Evolutionary conservation across 805 yeast genomes (phyloP), one percentile per base, ranked within the genome.

Genomic region (Kuraishia hungarica): DNA sequence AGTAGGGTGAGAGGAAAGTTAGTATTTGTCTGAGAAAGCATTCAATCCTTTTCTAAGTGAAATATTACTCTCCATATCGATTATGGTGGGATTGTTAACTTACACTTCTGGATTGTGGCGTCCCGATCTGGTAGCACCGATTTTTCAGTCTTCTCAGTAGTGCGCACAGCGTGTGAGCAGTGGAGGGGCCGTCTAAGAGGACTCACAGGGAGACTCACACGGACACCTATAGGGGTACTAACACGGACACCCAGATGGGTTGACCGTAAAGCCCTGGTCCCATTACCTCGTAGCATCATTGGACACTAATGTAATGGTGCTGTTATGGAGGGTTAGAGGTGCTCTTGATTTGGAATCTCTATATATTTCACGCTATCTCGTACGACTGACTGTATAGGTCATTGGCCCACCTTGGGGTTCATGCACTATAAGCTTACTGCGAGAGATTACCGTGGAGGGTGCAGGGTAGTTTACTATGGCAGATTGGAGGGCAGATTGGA

Each of bases 51-150:
- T n/a, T 39, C 11, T 39, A 7, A 4, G 21, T n/a, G 21, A 39
- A 39, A 39, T n/a, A 39, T 39, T 13, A 19, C 10, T 5, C 29
- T 26, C 8, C 29, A 10, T 26, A 26, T 26, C 29, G 5, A 26
- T 43, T 43, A 20, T 4, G 11, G 11, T 6, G 4, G 48, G 21
- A 11, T n/a, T 20, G 11, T n/a, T 43, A 5, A 47, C 49, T 47
- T 49, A 49, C 51, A 69, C 47, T 67, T 69, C 17, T 58, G 58
- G 2, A 62, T 28, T 0, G 68, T 61, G 13, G 43, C 35, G 0
- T n/a, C 35, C 39, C 57, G 58, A 29, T 64, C 61, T 0, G 69
- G 70, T 4, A 62, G 56, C 49, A 8, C 35, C 51, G 35, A 23
- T 22, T n/a, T 24, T 35, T 35, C 43, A 35, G 43, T 35, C 43